Conservation (phyloP, 352 stramenopile genomes). For the Globisporangium okanoganense region DNA sequence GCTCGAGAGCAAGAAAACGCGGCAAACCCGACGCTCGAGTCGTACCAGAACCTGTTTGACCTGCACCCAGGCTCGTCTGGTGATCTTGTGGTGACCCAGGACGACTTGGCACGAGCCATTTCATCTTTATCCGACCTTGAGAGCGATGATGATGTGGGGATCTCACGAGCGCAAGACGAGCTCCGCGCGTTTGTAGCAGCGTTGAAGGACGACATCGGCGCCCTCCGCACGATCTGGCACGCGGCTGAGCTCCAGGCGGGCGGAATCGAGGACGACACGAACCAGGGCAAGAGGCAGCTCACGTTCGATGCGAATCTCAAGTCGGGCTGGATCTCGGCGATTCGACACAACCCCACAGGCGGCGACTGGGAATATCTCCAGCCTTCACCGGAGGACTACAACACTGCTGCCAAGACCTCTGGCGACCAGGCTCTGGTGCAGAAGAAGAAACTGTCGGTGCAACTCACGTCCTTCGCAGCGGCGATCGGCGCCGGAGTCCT, state of each 20-base stretch:
- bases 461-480: conserved; percentile 51
- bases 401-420: not conserved
- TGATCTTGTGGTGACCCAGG: conserved; percentile 57
- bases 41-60: conserved; percentile 44
- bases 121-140: conserved; percentile 25
- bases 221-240: conserved; percentile 59
- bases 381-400: conserved; percentile 22
- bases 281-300: conserved; percentile 29
- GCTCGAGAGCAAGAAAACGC: not conserved
- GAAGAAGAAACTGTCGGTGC: conserved; percentile 23
- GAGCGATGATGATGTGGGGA: conserved; percentile 12
- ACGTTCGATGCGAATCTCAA: conserved; percentile 74
- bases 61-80: conserved; percentile 31
- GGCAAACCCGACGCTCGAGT: not conserved
- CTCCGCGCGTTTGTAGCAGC: conserved; percentile 39
- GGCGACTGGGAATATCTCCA: conserved; percentile 55
- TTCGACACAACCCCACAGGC: conserved; percentile 63
- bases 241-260: conserved; percentile 64
- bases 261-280: conserved; percentile 23
- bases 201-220: conserved; percentile 47
- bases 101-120: conserved; percentile 65
- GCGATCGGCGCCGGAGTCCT: conserved; percentile 64
- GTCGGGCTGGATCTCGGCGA: conserved; percentile 69
- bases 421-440: not conserved
- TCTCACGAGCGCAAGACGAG: conserved; percentile 25